Conservation (phyloP, 2,329 filamentous ascomycete genomes). For the Sordariomycetes sp. region DNA sequence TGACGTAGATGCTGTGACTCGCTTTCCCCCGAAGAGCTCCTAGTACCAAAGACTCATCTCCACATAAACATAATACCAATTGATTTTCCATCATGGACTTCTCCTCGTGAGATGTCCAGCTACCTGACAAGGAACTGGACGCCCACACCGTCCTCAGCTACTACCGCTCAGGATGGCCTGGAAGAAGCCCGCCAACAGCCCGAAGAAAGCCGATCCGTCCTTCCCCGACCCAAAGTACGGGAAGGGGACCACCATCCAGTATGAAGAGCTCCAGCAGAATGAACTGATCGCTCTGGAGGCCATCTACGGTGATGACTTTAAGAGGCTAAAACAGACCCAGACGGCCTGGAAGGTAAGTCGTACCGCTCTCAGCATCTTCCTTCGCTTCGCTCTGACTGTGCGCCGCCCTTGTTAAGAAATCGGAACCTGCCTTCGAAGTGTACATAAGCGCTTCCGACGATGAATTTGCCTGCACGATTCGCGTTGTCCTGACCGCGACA, state of each 20-base stretch:
- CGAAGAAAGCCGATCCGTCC: constrained; percentile 31
- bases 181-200: constrained; percentile 31
- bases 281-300: constrained; percentile 76
- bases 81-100: constrained; percentile 1
- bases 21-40: not conserved
- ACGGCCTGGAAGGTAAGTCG: constrained; percentile 70
- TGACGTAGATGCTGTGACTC: not conserved
- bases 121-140: constrained; percentile 1
- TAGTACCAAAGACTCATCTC: not conserved
- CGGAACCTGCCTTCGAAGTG: constrained; percentile 73
- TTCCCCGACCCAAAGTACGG: constrained; percentile 36
- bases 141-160: not conserved
- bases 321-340: constrained; percentile 55
- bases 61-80: not conserved
- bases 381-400: constrained; percentile 1
- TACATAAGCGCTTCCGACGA: constrained; percentile 61
- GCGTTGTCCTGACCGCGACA: constrained; percentile 73
- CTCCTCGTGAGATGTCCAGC: constrained; percentile 5
- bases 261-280: constrained; percentile 75
- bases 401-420: constrained; percentile 39
- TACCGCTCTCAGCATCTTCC: constrained; percentile 6
- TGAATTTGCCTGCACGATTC: constrained; percentile 57
- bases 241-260: constrained; percentile 40
- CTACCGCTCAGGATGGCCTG: constrained; percentile 28
- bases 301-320: constrained; percentile 83